Conservation (phyloP, 352 stramenopile genomes). For the Phytophthora brassicae region DNA sequence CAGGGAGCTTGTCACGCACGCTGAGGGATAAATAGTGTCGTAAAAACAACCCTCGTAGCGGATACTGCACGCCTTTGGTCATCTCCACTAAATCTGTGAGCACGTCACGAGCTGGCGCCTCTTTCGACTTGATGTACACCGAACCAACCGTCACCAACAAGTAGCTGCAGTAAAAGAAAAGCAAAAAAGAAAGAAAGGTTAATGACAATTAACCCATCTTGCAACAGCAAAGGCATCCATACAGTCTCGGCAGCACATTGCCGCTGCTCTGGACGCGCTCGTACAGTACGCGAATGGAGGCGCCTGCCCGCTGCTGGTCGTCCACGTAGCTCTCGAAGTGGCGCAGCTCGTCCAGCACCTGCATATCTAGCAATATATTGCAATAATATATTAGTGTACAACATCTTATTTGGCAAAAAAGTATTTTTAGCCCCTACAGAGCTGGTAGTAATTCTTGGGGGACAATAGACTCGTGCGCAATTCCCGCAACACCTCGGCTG, state of each 20-base stretch:
- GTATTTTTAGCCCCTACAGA: constrained; percentile 85
- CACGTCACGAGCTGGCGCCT: constrained; percentile 85
- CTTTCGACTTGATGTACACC: constrained; percentile 92
- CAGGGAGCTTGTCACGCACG: constrained; percentile 95
- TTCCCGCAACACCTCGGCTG: constrained; percentile 81
- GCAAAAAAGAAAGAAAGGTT: not conserved
- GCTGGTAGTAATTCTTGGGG: constrained; percentile 99
- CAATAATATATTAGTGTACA: not conserved
- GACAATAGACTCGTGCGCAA: constrained; percentile 90
- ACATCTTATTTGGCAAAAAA: not conserved
- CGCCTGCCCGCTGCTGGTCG: constrained; percentile 71
- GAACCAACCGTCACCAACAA: constrained; percentile 96
- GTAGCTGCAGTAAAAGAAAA: constrained; percentile 48
- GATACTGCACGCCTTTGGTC: constrained; percentile 98
- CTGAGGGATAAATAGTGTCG: constrained; percentile 94
- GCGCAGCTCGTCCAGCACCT: constrained; percentile 93
- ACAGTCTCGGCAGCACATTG: constrained; percentile 95
- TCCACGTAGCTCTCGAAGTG: constrained; percentile 95
- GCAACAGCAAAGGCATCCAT: not conserved
- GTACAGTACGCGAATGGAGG: constrained; percentile 93
- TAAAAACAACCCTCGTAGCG: constrained; percentile 97
- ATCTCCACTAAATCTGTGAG: constrained; percentile 98
- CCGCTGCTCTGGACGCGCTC: constrained; percentile 94
- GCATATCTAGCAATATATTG: constrained; percentile 53
- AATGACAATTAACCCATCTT: too few relatives aligned